A percentile compares a stretch with the other conserved stretches of the same genome.
Conservation (phyloP, 179 eudicot genomes). For the Spergularia azorica region DNA sequence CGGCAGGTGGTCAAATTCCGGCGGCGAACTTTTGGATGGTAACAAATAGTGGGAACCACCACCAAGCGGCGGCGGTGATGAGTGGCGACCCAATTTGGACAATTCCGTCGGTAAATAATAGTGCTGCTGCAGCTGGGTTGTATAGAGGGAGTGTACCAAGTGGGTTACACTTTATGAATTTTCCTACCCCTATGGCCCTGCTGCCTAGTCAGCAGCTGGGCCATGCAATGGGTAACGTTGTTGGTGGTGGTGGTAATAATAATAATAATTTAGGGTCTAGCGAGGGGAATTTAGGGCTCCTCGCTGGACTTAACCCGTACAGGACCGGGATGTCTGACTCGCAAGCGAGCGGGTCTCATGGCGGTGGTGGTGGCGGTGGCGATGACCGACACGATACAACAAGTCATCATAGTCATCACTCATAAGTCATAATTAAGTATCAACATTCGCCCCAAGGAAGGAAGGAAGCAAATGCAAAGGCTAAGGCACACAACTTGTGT, state of each 20-base stretch:
- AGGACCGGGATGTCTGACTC: slow-evolving; percentile 53
- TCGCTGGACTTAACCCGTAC: slow-evolving; percentile 57
- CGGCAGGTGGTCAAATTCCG: slow-evolving; percentile 31
- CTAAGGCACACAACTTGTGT: slow-evolving; percentile 18
- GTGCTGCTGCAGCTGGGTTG: slow-evolving; percentile 27
- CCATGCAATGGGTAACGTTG: slow-evolving; percentile 8
- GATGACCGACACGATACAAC: slow-evolving; percentile 44
- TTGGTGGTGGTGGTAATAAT: slow-evolving; percentile 31
- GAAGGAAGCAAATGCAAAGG: neutral
- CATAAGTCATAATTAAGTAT: neutral
- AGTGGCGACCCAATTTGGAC: slow-evolving; percentile 51
- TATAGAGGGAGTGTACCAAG: slow-evolving; percentile 43
- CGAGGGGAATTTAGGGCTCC: slow-evolving; percentile 55
- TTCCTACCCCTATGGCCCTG: slow-evolving; percentile 49
- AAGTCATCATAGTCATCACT: slow-evolving; percentile 40
- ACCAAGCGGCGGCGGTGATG: slow-evolving; percentile 25
- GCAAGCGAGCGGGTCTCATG: slow-evolving; percentile 42
- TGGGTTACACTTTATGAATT: slow-evolving; percentile 53
- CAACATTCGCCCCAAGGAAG: neutral
- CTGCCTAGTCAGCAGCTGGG: slow-evolving; percentile 44
- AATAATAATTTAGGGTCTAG: slow-evolving; percentile 24
- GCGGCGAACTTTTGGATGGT: slow-evolving; percentile 51
- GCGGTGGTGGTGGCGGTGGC: slow-evolving; percentile 32
- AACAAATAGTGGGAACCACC: slow-evolving; percentile 29
- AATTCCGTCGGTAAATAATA: slow-evolving; percentile 31